These are phyloP conservation scores for Lodderomyces oxycetoniae DNA, from an alignment of 1,139 yeast species.

Conservation along the genomic window DNA sequence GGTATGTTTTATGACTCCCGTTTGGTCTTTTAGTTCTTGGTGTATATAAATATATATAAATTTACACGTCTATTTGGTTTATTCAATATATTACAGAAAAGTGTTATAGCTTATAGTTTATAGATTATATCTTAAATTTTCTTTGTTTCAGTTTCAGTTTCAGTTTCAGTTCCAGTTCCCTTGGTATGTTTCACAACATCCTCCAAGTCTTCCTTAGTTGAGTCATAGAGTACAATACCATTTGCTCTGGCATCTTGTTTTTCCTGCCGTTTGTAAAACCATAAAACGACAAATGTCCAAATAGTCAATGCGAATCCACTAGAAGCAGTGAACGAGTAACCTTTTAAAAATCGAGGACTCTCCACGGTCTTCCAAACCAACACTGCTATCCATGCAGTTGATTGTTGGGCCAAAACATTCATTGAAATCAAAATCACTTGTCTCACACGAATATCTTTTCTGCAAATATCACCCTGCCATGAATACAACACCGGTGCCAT, in stretches of 20 bases:
- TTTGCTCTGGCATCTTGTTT: conserved; percentile 45
- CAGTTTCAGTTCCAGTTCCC: too few species aligned
- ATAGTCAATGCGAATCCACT: conserved; percentile 46
- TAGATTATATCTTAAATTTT: too few species aligned
- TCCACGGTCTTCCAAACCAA: conserved; percentile 48
- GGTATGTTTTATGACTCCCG: too few species aligned
- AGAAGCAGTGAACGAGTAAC: conserved; percentile 47
- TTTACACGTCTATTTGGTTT: too few species aligned
- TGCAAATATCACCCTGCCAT: conserved; percentile 42
- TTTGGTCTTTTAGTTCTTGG: too few species aligned
- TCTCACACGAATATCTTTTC: conserved; percentile 41
- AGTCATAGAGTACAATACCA: conserved; percentile 48
- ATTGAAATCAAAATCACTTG: conserved; percentile 41
- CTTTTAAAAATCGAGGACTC: conserved; percentile 37
- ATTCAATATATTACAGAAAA: too few species aligned
- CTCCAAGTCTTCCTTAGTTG: conserved; percentile 15
- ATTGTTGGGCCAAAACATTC: conserved; percentile 42
- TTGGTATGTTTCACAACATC: conserved; percentile 1
- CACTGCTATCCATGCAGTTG: conserved; percentile 43
- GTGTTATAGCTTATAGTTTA: too few species aligned
- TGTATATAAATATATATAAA: too few species aligned
- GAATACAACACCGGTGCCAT: conserved; percentile 47
- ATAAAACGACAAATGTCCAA: conserved; percentile 54
- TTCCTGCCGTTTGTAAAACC: conserved; percentile 57
- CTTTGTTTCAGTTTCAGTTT: too few species aligned